Conservation (phyloP, 257 asterid species). For the Thymus quinquecostatus region DNA sequence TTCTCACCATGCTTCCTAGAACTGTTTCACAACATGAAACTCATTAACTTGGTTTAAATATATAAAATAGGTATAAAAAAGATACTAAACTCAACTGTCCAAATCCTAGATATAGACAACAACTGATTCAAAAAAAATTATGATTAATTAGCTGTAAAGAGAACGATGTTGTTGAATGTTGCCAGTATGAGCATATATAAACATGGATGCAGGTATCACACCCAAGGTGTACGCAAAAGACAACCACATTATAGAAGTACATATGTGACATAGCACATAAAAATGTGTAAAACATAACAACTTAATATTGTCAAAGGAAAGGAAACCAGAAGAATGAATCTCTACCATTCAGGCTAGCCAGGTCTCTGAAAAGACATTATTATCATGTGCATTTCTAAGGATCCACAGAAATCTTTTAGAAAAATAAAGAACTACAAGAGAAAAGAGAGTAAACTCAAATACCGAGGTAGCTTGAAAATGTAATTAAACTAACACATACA, state of each 20-base stretch:
- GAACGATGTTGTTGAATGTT: neutral
- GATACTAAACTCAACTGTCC: constrained; percentile 7
- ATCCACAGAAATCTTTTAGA: constrained; percentile 26
- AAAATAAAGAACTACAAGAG: constrained; percentile 24
- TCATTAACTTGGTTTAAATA: constrained; percentile 12
- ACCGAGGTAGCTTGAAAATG: constrained; percentile 11
- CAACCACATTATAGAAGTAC: neutral
- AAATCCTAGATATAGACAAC: constrained; percentile 9
- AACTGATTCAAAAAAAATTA: constrained; percentile 9
- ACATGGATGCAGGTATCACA: neutral
- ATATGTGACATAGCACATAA: neutral
- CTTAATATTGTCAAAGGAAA: constrained; percentile 20
- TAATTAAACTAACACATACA: constrained; percentile 1
- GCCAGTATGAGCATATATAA: constrained; percentile 12
- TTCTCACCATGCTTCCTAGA: constrained; percentile 49
- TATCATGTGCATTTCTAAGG: constrained; percentile 17
- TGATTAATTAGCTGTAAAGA: neutral
- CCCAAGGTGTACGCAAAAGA: constrained; percentile 17
- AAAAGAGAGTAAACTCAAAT: constrained; percentile 10
- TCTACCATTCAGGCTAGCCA: neutral
- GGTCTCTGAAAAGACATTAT: neutral
- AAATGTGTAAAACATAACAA: constrained; percentile 15
- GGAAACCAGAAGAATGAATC: constrained; percentile 17
- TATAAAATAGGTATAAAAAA: neutral
- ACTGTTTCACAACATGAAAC: constrained; percentile 42